Conservation (phyloP, 2,329 filamentous ascomycete species). For the Hymenoscyphus fraxineus region DNA sequence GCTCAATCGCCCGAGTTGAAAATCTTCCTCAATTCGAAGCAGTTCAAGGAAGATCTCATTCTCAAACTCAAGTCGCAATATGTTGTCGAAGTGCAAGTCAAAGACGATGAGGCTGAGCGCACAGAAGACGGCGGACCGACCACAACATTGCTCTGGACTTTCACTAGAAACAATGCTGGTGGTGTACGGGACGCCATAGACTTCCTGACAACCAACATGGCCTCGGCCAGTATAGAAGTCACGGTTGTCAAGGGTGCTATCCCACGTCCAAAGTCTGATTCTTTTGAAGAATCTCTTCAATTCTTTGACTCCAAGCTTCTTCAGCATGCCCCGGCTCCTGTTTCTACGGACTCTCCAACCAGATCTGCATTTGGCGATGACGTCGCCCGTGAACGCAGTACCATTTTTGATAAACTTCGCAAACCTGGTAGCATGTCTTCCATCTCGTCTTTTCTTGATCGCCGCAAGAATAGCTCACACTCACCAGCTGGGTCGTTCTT, state of each 20-base stretch:
- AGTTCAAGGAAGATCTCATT: conserved; percentile 76
- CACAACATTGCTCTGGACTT: conserved; percentile 67
- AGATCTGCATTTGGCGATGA: conserved; percentile 81
- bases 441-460: conserved; percentile 91
- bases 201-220: conserved; percentile 80
- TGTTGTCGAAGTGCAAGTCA: conserved; percentile 79
- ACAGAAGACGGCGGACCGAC: conserved; percentile 56
- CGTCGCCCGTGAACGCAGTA: conserved; percentile 71
- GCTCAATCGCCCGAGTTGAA: conserved; percentile 71
- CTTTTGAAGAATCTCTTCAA: conserved; percentile 93
- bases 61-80: conserved; percentile 87
- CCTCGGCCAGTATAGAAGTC: conserved; percentile 83
- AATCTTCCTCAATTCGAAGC: conserved; percentile 75
- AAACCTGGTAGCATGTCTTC: conserved; percentile 94
- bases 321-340: conserved; percentile 80
- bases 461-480: conserved; percentile 89
- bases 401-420: conserved; percentile 86
- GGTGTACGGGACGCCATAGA: conserved; percentile 95
- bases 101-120: conserved; percentile 57
- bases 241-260: conserved; percentile 90
- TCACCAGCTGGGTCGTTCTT: conserved; percentile 81
- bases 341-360: conserved; percentile 83
- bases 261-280: conserved; percentile 96
- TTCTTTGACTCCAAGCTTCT: conserved; percentile 97
- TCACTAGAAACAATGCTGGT: conserved; percentile 95